Conservation (phyloP, 495 filamentous ascomycete species). For the Hypoxylon fragiforme region DNA sequence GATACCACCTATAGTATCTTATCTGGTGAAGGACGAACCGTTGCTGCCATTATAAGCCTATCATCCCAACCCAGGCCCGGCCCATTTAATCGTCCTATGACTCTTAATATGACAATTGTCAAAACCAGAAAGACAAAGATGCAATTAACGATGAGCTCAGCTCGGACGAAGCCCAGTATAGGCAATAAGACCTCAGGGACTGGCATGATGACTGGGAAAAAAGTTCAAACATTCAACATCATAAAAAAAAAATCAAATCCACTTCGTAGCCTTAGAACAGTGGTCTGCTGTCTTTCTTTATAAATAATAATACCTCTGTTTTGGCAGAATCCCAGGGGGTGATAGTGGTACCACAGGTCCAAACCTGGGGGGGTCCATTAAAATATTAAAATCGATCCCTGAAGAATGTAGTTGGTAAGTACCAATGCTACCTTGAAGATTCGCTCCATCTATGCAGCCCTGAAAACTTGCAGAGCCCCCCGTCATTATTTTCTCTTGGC, state of each 20-base stretch:
- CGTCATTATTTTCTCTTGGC: neutral
- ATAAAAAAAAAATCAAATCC: no score
- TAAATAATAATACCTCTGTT: neutral
- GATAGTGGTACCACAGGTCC: no score
- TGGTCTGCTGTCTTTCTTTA: conserved; percentile 3
- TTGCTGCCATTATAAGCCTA: conserved; percentile 6
- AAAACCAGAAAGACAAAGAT: conserved; percentile 15
- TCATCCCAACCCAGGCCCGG: conserved; percentile 22
- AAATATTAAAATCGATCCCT: no score
- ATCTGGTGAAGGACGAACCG: conserved; percentile 2
- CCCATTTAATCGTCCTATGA: conserved; percentile 11
- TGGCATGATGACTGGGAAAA: conserved; percentile 6
- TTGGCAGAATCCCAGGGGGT: neutral
- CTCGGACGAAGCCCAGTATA: conserved; percentile 7
- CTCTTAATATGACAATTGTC: conserved; percentile 3
- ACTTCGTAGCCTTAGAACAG: no score
- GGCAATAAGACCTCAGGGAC: conserved; percentile 10
- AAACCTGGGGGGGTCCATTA: neutral
- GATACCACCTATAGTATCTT: neutral
- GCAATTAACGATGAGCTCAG: conserved; percentile 14
- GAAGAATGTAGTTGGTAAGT: no score
- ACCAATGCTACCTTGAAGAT: no score
- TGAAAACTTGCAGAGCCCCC: neutral
- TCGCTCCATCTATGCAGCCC: neutral
- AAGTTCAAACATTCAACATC: conserved; percentile 1